phyloP scores from a whole-genome alignment of 371 early-diverging fungal genomes.

The Apophysomyces variabilis region DNA sequence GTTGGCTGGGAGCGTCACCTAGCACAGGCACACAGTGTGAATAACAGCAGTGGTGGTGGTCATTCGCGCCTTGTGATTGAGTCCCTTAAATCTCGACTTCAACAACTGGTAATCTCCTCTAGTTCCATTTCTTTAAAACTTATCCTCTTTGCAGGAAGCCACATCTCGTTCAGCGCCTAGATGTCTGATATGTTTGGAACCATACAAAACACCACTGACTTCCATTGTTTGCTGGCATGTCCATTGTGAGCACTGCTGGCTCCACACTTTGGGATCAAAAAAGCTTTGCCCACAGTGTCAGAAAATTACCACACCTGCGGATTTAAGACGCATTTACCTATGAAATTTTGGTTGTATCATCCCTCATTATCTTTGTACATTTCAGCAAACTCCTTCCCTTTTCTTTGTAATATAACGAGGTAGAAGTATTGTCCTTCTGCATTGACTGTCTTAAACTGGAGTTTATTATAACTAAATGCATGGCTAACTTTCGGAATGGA shows the following conservation, averaged over 20 bases:
- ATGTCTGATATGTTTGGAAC: conserved; percentile 86
- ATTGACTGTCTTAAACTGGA: too few relatives aligned
- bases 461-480: too few relatives aligned
- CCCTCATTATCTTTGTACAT: background rate
- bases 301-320: conserved; percentile 84
- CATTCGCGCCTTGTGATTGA: conserved; percentile 68
- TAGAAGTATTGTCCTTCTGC: too few relatives aligned
- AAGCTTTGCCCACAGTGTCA: conserved; percentile 93
- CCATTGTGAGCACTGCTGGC: conserved; percentile 90
- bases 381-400: conserved; percentile 3
- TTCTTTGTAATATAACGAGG: conserved; percentile 7
- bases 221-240: conserved; percentile 95
- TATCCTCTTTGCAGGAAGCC: conserved; percentile 33
- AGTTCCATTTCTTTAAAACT: background rate
- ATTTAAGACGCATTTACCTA: conserved; percentile 83
- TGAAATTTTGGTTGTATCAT: conserved; percentile 37
- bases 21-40: conserved; percentile 12
- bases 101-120: conserved; percentile 51
- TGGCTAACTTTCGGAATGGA: too few relatives aligned
- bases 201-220: conserved; percentile 72
- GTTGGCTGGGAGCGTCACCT: conserved; percentile 32
- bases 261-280: conserved; percentile 83
- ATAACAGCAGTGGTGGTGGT: conserved; percentile 27
- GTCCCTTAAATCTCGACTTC: conserved; percentile 74
- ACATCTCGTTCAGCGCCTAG: conserved; percentile 58